A percentile compares a stretch with the other conserved stretches of the same genome.
Conservation (phyloP, 495 filamentous ascomycete genomes). For the Talaromyces thailandensis region DNA sequence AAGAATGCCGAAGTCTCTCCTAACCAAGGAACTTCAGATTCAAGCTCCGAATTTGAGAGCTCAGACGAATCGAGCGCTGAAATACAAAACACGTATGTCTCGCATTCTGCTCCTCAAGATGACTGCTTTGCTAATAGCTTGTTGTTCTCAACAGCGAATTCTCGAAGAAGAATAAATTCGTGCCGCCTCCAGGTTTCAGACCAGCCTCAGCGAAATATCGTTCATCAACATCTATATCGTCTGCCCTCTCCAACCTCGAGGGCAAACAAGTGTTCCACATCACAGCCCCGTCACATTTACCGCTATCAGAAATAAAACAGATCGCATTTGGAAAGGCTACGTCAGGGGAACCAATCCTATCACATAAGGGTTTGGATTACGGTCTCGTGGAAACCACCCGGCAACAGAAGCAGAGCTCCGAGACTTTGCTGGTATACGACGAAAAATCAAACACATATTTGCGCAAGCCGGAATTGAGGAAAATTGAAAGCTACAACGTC, state of each 20-base stretch:
- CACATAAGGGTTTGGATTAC: slow-evolving; percentile 30
- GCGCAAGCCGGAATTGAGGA: slow-evolving; percentile 15
- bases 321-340: slow-evolving; percentile 30
- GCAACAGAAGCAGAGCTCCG: slow-evolving; percentile 22
- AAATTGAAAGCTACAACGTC: slow-evolving; percentile 35
- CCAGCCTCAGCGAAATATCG: slow-evolving; percentile 23
- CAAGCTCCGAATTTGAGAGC: slow-evolving; percentile 20
- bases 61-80: slow-evolving; percentile 12
- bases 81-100: slow-evolving; percentile 3
- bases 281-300: slow-evolving; percentile 32
- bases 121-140: background rate
- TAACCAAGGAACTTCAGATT: slow-evolving; percentile 11
- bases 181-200: slow-evolving; percentile 34
- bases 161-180: slow-evolving; percentile 23
- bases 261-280: slow-evolving; percentile 39
- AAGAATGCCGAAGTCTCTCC: slow-evolving; percentile 5
- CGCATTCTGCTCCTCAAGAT: background rate
- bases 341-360: slow-evolving; percentile 32
- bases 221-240: slow-evolving; percentile 25
- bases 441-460: slow-evolving; percentile 23
- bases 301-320: slow-evolving; percentile 34
- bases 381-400: slow-evolving; percentile 37
- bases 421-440: slow-evolving; percentile 29
- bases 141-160: background rate
- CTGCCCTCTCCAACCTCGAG: slow-evolving; percentile 29